These are phyloP conservation scores for Colletotrichum chrysophilum DNA, from an alignment of 2,329 filamentous ascomycete genomes.

Conservation along the genomic window DNA sequence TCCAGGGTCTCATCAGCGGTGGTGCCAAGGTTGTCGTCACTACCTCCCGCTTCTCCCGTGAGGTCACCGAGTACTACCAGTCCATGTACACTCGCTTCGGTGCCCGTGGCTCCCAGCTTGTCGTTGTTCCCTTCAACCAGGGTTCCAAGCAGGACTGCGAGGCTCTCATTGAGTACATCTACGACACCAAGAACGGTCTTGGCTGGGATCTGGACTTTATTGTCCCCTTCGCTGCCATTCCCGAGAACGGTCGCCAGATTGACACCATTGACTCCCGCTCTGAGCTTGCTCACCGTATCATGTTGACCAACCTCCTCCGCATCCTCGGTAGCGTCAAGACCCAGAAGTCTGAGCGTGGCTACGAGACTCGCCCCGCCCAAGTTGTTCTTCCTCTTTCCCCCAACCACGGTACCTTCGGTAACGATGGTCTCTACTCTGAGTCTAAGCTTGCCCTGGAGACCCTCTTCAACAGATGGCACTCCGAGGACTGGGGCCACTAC, in stretches of 20 bases:
- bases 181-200: slow-evolving; percentile 92
- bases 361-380: slow-evolving; percentile 94
- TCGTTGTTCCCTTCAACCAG: slow-evolving; percentile 99
- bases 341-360: slow-evolving; percentile 86
- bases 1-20: slow-evolving; percentile 94
- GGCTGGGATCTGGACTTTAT: slow-evolving; percentile 98
- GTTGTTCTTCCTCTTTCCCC: slow-evolving; percentile 95
- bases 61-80: slow-evolving; percentile 99
- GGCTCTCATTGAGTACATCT: slow-evolving; percentile 93
- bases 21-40: slow-evolving; percentile 97
- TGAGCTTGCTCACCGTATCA: slow-evolving; percentile 96
- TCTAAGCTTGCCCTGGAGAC: slow-evolving; percentile 97
- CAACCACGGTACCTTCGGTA: slow-evolving; percentile 98
- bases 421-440: slow-evolving; percentile 96
- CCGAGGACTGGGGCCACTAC: slow-evolving; percentile 96
- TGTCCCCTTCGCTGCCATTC: slow-evolving; percentile 95
- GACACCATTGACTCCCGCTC: slow-evolving; percentile 97
- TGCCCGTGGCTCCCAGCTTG: slow-evolving; percentile 91
- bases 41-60: slow-evolving; percentile 92
- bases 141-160: slow-evolving; percentile 98
- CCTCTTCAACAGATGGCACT: slow-evolving; percentile 97
- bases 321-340: slow-evolving; percentile 89
- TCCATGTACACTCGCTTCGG: slow-evolving; percentile 97
- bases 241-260: slow-evolving; percentile 94
- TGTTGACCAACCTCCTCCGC: slow-evolving; percentile 95